These are phyloP conservation scores for Talaromyces islandicus DNA, from an alignment of 2,329 filamentous ascomycete genomes.

Conservation along the genomic window DNA sequence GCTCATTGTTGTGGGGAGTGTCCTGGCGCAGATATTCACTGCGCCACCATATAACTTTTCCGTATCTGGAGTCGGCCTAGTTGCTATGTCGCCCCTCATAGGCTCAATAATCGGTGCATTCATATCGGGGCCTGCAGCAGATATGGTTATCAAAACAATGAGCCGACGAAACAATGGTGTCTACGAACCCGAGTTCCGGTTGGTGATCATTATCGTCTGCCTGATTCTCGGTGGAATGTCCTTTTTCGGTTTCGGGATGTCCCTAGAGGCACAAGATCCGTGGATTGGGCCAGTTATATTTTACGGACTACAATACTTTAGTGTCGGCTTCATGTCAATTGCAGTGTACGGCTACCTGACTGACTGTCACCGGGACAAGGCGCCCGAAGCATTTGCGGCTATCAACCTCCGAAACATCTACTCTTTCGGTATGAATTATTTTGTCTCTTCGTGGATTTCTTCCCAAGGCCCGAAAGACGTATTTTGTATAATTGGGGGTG, in stretches of 20 bases:
- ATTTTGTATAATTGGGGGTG: conserved; percentile 27
- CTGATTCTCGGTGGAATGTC: conserved; percentile 17
- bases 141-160: neutral
- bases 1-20: conserved; percentile 1
- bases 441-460: conserved; percentile 24
- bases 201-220: conserved; percentile 16
- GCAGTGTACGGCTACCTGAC: conserved; percentile 28
- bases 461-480: conserved; percentile 20
- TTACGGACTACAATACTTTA: conserved; percentile 10
- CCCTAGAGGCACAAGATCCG: conserved; percentile 8
- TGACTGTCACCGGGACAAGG: conserved; percentile 29
- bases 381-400: conserved; percentile 23
- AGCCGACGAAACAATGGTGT: conserved; percentile 1
- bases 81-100: conserved; percentile 1
- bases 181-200: conserved; percentile 3
- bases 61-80: conserved; percentile 1
- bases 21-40: neutral
- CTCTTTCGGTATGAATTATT: conserved; percentile 26
- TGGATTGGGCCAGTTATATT: conserved; percentile 9
- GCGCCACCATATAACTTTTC: conserved; percentile 5
- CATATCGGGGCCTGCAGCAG: conserved; percentile 1
- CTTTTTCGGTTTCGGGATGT: conserved; percentile 17
- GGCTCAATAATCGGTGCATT: conserved; percentile 3
- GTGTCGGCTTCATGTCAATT: conserved; percentile 9
- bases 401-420: conserved; percentile 25